These are phyloP conservation scores for Asterella californica DNA, from an alignment of 225 moss, liverwort and hornwort genomes.

Conservation along the genomic window DNA sequence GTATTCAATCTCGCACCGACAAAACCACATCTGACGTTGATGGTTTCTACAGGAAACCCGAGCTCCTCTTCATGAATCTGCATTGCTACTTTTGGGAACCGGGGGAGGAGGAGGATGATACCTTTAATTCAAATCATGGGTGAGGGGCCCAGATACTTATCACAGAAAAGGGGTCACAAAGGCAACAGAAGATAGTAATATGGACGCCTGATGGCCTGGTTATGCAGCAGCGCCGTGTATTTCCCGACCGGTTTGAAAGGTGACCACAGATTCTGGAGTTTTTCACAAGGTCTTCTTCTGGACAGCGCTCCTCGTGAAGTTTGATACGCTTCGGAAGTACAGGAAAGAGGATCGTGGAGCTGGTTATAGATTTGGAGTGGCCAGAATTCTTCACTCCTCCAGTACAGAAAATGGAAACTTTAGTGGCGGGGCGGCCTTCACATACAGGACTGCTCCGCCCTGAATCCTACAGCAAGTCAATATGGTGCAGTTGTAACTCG, in stretches of 20 bases:
- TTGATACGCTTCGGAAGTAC: not conserved
- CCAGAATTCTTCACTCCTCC: constrained; percentile 40
- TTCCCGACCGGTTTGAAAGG: not conserved
- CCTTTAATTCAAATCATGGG: constrained; percentile 7
- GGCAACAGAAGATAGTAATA: constrained; percentile 14
- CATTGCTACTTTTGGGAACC: constrained; percentile 19
- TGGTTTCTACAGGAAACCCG: not conserved
- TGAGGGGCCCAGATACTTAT: not conserved
- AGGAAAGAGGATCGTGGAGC: not conserved
- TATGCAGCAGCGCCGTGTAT: constrained; percentile 4
- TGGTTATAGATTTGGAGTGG: constrained; percentile 63
- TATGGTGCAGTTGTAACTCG: constrained; percentile 48
- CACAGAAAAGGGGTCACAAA: constrained; percentile 23
- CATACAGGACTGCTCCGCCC: constrained; percentile 76
- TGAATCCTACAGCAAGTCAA: constrained; percentile 40
- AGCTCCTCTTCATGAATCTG: constrained; percentile 14
- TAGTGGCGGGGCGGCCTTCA: constrained; percentile 84
- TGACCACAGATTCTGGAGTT: constrained; percentile 8
- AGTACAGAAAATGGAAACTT: constrained; percentile 52
- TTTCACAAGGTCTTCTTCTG: not conserved
- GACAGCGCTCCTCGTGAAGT: not conserved
- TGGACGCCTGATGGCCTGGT: not conserved
- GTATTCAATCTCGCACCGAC: no score
- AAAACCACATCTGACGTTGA: not conserved
- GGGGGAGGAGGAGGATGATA: constrained; percentile 17